A percentile compares a stretch with the other conserved stretches of the same genome.
phyloP scores from a whole-genome alignment of 148 eudicot species.

The Dianthus caryophyllus region DNA sequence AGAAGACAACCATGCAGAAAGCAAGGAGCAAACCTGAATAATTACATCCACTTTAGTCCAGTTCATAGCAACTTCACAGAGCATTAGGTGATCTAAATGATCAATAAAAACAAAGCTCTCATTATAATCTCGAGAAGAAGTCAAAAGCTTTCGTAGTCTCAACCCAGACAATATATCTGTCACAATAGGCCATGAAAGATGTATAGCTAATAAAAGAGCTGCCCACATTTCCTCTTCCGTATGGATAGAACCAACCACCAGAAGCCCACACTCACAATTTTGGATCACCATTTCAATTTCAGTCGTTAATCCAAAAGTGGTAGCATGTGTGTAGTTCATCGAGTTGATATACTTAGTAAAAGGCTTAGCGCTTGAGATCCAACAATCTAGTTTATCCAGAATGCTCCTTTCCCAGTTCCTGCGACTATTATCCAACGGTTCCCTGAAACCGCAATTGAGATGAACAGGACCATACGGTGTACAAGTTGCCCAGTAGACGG shows the following conservation, averaged over 20 bases:
- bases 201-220: slow-evolving; percentile 75
- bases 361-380: slow-evolving; percentile 68
- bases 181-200: slow-evolving; percentile 86
- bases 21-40: slow-evolving; percentile 55
- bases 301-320: slow-evolving; percentile 30
- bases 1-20: neutral
- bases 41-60: slow-evolving; percentile 74
- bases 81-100: slow-evolving; percentile 79
- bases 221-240: slow-evolving; percentile 88
- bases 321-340: slow-evolving; percentile 31
- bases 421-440: slow-evolving; percentile 67
- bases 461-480: slow-evolving; percentile 89
- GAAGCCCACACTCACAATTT: slow-evolving; percentile 55
- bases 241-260: slow-evolving; percentile 64
- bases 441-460: slow-evolving; percentile 86
- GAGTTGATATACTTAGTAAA: slow-evolving; percentile 55
- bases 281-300: slow-evolving; percentile 53
- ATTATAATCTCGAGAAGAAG: slow-evolving; percentile 40
- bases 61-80: slow-evolving; percentile 44
- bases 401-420: slow-evolving; percentile 50
- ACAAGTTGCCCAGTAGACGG: slow-evolving; percentile 65
- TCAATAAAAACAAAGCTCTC: slow-evolving; percentile 59
- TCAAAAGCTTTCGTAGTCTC: slow-evolving; percentile 58
- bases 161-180: slow-evolving; percentile 84
- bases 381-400: slow-evolving; percentile 63